Conservation (phyloP, 257 asterid genomes). For the Nicotiana attenuata region DNA sequence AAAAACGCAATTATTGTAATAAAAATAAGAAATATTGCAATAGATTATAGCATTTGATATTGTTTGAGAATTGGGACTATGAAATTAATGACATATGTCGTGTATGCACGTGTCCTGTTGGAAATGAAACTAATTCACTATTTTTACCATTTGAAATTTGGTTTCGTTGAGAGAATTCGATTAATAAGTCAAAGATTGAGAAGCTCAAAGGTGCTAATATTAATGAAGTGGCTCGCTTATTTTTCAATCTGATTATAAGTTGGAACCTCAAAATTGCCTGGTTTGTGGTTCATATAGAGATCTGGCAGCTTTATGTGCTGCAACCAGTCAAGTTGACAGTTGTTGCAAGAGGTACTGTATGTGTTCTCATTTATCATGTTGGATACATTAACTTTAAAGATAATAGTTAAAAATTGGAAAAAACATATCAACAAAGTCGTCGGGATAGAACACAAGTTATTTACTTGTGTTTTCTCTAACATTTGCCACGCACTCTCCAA, state of each 20-base stretch:
- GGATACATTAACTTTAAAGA: background rate
- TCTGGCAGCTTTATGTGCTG: constrained; percentile 46
- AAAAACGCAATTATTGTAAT: too few species aligned
- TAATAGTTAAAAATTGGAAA: background rate
- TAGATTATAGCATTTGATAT: too few species aligned
- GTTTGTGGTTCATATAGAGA: constrained; percentile 54
- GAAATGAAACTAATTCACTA: too few species aligned
- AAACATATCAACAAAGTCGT: background rate
- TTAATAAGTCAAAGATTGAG: too few species aligned
- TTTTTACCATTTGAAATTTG: too few species aligned
- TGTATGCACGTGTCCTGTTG: too few species aligned
- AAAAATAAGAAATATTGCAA: too few species aligned
- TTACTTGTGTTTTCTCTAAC: background rate
- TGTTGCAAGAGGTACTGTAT: constrained; percentile 45
- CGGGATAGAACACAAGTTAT: background rate
- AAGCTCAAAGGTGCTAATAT: constrained; percentile 28
- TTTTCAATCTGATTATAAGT: constrained; percentile 26
- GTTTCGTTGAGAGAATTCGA: too few species aligned
- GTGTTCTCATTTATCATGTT: background rate
- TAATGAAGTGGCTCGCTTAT: constrained; percentile 32
- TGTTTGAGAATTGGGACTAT: too few species aligned
- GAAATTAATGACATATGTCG: too few species aligned
- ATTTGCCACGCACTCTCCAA: background rate
- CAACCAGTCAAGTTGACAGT: constrained; percentile 39
- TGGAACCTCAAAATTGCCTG: constrained; percentile 58